These are phyloP conservation scores for Hanseniaspora lachancei DNA, from an alignment of 805 yeast genomes.

Conservation along the genomic window DNA sequence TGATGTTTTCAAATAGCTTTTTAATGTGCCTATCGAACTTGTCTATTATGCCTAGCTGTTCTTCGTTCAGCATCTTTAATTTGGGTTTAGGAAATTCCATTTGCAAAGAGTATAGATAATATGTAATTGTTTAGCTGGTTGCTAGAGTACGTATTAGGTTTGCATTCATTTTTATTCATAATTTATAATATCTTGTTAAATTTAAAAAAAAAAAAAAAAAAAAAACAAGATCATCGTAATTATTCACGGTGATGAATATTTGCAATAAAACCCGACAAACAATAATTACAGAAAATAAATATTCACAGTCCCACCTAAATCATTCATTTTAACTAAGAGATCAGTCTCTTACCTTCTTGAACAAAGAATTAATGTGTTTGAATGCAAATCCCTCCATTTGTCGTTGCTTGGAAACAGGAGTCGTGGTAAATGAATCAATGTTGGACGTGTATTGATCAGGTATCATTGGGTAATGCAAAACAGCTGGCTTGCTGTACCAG, in stretches of 20 bases:
- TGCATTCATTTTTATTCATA: too few relatives aligned
- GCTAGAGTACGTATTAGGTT: too few relatives aligned
- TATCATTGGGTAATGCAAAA: slow-evolving; percentile 25
- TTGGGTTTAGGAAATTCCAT: neutral
- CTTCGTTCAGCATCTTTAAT: neutral
- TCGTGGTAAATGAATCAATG: neutral
- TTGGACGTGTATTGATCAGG: slow-evolving; percentile 17
- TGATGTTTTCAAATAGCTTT: neutral
- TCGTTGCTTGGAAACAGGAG: slow-evolving; percentile 13
- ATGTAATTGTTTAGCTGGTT: too few relatives aligned
- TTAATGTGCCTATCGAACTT: neutral
- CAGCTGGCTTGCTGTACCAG: slow-evolving; percentile 29
- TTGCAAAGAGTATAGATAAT: neutral
- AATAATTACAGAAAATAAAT: too few relatives aligned
- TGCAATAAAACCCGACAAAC: too few relatives aligned
- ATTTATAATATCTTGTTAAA: too few relatives aligned
- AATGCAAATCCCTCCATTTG: slow-evolving; percentile 28
- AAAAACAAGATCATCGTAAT: too few relatives aligned
- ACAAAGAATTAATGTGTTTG: slow-evolving; percentile 18
- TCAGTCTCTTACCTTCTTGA: neutral
- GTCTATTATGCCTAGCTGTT: neutral
- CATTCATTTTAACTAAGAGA: neutral
- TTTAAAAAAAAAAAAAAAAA: too few relatives aligned
- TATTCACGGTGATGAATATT: too few relatives aligned
- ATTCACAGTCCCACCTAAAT: neutral